Evolutionary conservation across 495 filamentous ascomycete species (phyloP), one percentile per base, ranked within the genome.

Genomic region (Daldinia grandis): DNA sequence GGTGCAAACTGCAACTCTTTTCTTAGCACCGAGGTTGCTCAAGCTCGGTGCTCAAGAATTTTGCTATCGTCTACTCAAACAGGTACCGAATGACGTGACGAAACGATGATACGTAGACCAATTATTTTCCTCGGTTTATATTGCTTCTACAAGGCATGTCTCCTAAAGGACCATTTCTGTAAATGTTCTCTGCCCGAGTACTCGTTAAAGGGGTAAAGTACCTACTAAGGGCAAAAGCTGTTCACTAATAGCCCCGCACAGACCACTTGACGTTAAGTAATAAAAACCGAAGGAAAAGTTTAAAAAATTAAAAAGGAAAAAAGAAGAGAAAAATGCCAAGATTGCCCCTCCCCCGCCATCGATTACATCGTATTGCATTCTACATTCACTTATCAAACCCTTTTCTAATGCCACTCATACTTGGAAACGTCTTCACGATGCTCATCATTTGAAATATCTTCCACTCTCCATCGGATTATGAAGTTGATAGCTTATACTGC

Each of bases 271-370:
- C 9, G 19, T 27, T 5, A 57, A 35, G 12, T 14, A 3, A 35
- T 5, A 33, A 24, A 33, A 24, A 3, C 4, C 1, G 24, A 21
- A 30, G 7, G 5, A 8, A 51, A 51, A 30, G 1, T 7, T 24
- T 7, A 38, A 49, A 53, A 51, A 31, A 35, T 40, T 40, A 58
- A 59, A 60, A 64, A 69, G 3, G 8, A 30, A 53, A 30, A 53
- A 30, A 53, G 30, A 30, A 17, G 17, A 30, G 6, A 53, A 30
- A 30, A 28, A 14, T 38, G 37, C 21, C 42, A 28, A 44, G 37
- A 53, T 62, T 75, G 74, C 76, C 77, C 77, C 77, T 78, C 76
- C 76, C 75, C 78, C 78, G 69, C 68, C 62, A 74, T 78, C 65
- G 28, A 58, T 47, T 31, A 17, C 17, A 31, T 57, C 31, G 8